Base-by-base conservation (phyloP, 2,329 filamentous ascomycete genomes). In the Gliomastix tumulicola region DNA sequence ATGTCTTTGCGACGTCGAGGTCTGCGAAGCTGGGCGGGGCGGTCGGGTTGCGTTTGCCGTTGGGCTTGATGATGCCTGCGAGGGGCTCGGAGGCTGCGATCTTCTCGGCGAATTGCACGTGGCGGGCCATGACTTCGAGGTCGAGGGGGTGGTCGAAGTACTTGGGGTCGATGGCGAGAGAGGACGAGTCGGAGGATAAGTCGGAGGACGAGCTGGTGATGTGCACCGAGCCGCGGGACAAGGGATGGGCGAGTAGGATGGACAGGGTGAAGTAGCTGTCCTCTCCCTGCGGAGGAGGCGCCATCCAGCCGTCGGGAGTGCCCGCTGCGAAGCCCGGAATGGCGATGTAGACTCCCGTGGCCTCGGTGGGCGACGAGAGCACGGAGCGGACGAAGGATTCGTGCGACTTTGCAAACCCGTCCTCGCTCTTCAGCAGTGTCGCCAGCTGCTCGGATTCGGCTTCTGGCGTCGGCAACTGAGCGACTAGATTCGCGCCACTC, bases 191-290 rank as follows among this genome's bases (percentile, higher is more conserved):
- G 2, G 59, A 34, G 6, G 62, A 61, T n/a, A n/a, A n/a, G n/a
- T n/a, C n/a, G n/a, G n/a, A n/a, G n/a, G n/a, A n/a, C n/a, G n/a
- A n/a, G n/a, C n/a, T n/a, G 10, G 55, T 55, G 40, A 81, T 73
- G 56, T 81, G 79, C 37, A 78, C 68, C 27, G 63, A 62, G 7
- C 78, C 78, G 1, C 76, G 66, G 3, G 71, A 76, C 48, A 76
- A 70, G 1, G 77, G 76, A 41, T 81, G 78, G 23, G 71, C 70
- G 16, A 76, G 71, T 8, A 35, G 17, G 13, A 39, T 15, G 22
- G 22, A 22, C 19, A 30, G 19, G 20, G 30, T 21, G 18, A 30
- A 25, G n/a, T 39, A 34, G 19, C 16, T 47, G 18, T 43, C 37
- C 7, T 41, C 36, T 15, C 40, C 44, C 17, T 39, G 16, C 17